Base-by-base conservation (phyloP, 768 basidiomycete genomes). In the Trametes meyenii region DNA sequence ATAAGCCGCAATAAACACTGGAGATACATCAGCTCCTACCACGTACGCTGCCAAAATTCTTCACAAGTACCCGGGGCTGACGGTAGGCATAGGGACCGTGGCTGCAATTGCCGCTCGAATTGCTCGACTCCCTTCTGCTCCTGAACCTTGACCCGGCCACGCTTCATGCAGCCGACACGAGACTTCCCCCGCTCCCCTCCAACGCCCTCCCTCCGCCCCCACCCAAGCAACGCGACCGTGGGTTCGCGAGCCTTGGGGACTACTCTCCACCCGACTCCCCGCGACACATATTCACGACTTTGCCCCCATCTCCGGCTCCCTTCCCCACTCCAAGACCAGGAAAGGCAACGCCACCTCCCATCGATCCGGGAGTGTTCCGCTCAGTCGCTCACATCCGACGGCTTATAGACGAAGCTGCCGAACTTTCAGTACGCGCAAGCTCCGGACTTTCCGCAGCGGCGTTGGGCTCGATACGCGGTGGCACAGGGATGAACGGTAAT, bases 1-100 rank as follows among this genome's bases (percentile, higher is more conserved):
- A 95, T 96, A 68, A 92, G 89, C 76, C 84, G 94, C 66, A 94
- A 95, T 78, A 96, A 96, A 73, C 94, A 96, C 69, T 94, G 93
- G 94, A 85, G 87, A 29, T 94, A 94, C 69, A 94, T 95, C 75
- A 92, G 90, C 75, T 92, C 92, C 23, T 94, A 91, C 72, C 91
- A 93, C 73, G 92, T 92, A 76, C 61, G 88, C 85, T 49, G 61
- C 43, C 45, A 66, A 61, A 44, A 23, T 58, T 56, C 38, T 60
- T 42, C 12, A 8, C 1, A 11, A 13, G 23, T 33, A 24, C 14
- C 23, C 11, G 43, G 13, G 1, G 13, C 16, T 23, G 46, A 17
- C 39, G n/a, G 17, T 16, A 38, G 14, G 24, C 48, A 35, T 40
- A 96, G 93, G 94, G 94, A 14, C 92, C 92, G 10, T 96, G 94